Percentiles rank a stretch among this genome's conserved stretches.
These are phyloP conservation scores for Stagonosporopsis chrysanthemi DNA, from an alignment of 2,329 filamentous ascomycete species.

Conservation along the genomic window DNA sequence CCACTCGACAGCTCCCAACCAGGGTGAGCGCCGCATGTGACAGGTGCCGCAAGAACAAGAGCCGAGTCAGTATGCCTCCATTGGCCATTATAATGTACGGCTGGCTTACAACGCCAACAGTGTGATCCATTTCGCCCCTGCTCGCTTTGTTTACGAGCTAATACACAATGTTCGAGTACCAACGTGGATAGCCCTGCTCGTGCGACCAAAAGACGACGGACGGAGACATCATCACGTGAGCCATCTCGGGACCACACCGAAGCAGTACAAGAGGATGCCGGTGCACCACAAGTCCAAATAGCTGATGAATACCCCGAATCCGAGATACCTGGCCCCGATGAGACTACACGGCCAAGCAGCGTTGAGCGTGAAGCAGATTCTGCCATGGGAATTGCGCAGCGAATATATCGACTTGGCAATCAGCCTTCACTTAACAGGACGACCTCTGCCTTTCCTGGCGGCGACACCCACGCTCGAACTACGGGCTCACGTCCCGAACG, in stretches of 20 bases:
- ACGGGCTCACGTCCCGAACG: constrained; percentile 16
- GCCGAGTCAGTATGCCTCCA: constrained; percentile 13
- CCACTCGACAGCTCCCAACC: constrained; percentile 11
- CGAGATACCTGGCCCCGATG: neutral
- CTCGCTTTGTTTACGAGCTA: constrained; percentile 43
- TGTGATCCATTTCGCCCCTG: constrained; percentile 48
- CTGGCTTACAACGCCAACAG: constrained; percentile 28
- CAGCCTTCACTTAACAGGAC: constrained; percentile 39
- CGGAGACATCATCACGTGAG: constrained; percentile 6
- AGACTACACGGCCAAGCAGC: neutral
- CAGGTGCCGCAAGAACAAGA: constrained; percentile 22
- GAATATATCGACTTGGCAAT: constrained; percentile 38
- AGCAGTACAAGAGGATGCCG: neutral
- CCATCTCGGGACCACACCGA: constrained; percentile 10
- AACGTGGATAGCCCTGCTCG: neutral
- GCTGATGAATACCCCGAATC: neutral
- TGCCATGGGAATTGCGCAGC: constrained; percentile 47
- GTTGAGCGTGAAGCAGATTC: constrained; percentile 40
- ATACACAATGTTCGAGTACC: constrained; percentile 21
- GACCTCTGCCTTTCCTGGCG: constrained; percentile 49
- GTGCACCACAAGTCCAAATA: neutral
- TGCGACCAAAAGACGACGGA: constrained; percentile 16
- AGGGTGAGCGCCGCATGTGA: constrained; percentile 22
- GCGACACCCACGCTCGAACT: constrained; percentile 17
- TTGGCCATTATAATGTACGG: neutral